Percentiles rank a stretch among this genome's conserved stretches.
phyloP scores from a whole-genome alignment of 129 eudicot species.

The Chrysanthemum makinoi region DNA sequence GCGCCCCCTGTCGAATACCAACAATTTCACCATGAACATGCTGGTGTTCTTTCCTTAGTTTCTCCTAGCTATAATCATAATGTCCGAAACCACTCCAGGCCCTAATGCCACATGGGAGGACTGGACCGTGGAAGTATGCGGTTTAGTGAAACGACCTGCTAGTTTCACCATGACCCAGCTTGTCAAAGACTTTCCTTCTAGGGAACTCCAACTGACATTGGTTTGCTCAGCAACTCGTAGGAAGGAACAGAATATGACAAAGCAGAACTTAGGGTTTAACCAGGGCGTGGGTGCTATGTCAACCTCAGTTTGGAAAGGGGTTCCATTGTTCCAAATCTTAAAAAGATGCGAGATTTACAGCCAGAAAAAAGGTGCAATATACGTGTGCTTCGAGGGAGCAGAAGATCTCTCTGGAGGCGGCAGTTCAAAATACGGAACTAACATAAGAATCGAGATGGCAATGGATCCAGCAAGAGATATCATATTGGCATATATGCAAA shows the following conservation, averaged over 20 bases:
- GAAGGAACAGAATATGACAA: slow-evolving; percentile 81
- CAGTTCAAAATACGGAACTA: slow-evolving; percentile 84
- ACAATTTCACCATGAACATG: slow-evolving; percentile 53
- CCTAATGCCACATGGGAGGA: slow-evolving; percentile 62
- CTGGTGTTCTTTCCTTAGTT: slow-evolving; percentile 25
- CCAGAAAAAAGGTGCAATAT: slow-evolving; percentile 56
- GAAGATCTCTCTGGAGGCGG: slow-evolving; percentile 96
- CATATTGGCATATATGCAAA: slow-evolving; percentile 88
- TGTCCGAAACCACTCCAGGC: slow-evolving; percentile 80
- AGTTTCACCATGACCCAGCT: slow-evolving; percentile 69
- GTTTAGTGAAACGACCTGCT: slow-evolving; percentile 61
- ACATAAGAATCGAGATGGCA: slow-evolving; percentile 64
- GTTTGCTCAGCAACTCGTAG: slow-evolving; percentile 93
- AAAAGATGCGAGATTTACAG: slow-evolving; percentile 62
- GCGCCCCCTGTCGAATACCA: slow-evolving; percentile 85
- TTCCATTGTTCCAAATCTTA: slow-evolving; percentile 55
- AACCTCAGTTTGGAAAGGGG: slow-evolving; percentile 88
- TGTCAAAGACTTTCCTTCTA: slow-evolving; percentile 45
- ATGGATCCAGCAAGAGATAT: slow-evolving; percentile 87
- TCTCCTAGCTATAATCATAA: slow-evolving; percentile 58
- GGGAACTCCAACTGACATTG: slow-evolving; percentile 67
- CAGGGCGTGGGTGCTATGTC: slow-evolving; percentile 90
- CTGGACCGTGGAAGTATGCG: slow-evolving; percentile 85
- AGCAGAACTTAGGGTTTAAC: slow-evolving; percentile 77
- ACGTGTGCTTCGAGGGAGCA: slow-evolving; percentile 91